Evolutionary conservation across 2,329 filamentous ascomycete species (phyloP).

Genomic region (Nakataea oryzae): DNA sequence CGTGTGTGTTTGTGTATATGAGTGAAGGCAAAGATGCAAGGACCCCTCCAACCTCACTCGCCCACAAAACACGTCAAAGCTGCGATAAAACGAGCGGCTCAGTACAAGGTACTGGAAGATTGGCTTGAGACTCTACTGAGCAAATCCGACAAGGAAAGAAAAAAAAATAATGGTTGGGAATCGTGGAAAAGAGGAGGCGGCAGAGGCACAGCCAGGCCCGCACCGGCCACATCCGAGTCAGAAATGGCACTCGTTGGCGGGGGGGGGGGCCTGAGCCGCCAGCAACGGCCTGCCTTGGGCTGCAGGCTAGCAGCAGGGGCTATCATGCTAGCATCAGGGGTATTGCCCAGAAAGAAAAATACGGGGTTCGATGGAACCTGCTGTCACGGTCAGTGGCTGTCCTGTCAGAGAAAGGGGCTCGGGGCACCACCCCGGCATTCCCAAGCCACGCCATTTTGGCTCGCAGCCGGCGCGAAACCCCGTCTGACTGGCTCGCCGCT

Average conservation of each 20-base stretch:
- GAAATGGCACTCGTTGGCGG: not conserved
- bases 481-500: not conserved
- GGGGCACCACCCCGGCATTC: not conserved
- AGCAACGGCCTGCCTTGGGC: not conserved
- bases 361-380: not conserved
- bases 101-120: not conserved
- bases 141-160: too few species aligned
- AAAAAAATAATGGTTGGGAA: not conserved
- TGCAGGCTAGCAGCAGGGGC: not conserved
- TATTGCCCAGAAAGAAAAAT: not conserved
- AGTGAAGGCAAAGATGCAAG: not conserved
- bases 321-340: slow-evolving; percentile 3
- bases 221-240: not conserved
- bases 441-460: not conserved
- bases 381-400: not conserved
- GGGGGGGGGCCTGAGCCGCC: not conserved
- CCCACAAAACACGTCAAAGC: not conserved
- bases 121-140: not conserved
- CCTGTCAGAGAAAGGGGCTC: not conserved
- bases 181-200: not conserved
- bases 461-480: not conserved
- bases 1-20: not conserved
- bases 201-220: not conserved
- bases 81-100: not conserved
- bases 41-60: not conserved